These are phyloP conservation scores for Daucus carota DNA, from an alignment of 129 eudicot genomes.

Conservation along the genomic window DH1_v3.0 NC_030386.2:34507001-34507500, in stretches of 20 bases:
- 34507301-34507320: neutral
- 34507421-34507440: no score
- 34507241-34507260: constrained; percentile 30
- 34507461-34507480: no score
- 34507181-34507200: constrained; percentile 21
- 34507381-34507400: no score
- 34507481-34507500: no score
- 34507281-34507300: neutral
- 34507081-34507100: constrained; percentile 48
- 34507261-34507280: neutral
- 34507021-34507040: constrained; percentile 34
- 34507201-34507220: constrained; percentile 38
- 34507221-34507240: constrained; percentile 39
- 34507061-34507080: constrained; percentile 4
- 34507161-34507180: constrained; percentile 18
- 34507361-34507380: neutral
- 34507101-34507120: constrained; percentile 41
- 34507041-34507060: constrained; percentile 11
- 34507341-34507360: neutral
- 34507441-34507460: no score
- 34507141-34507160: constrained; percentile 50
- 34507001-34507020: constrained; percentile 16
- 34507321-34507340: neutral
- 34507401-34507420: no score
- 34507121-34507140: constrained; percentile 24